Evolutionary conservation across 2,329 filamentous ascomycete genomes (phyloP).

Genomic region (Aureobasidium namibiae): DNA sequence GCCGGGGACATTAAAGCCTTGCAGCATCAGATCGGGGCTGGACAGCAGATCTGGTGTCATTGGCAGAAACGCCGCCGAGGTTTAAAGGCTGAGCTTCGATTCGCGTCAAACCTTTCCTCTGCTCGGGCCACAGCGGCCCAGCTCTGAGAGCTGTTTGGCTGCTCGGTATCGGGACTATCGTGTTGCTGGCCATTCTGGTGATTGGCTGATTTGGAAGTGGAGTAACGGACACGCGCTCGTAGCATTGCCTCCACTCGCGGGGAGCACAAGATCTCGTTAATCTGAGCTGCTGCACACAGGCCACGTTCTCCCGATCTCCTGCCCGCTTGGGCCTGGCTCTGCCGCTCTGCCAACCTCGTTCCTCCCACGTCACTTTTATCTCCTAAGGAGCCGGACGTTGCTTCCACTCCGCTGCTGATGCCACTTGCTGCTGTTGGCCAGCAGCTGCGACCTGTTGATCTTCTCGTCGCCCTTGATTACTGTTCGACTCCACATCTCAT

Average conservation of each 20-base stretch:
- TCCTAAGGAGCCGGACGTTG: background rate
- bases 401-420: background rate
- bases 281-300: constrained; percentile 4
- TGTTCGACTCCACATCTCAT: background rate
- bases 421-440: background rate
- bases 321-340: constrained; percentile 4
- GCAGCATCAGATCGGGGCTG: constrained; percentile 12
- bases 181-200: background rate
- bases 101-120: constrained; percentile 8
- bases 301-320: constrained; percentile 12
- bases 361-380: background rate
- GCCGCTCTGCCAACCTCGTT: background rate
- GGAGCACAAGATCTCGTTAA: constrained; percentile 5
- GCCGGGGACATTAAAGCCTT: constrained; percentile 12
- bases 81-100: constrained; percentile 8
- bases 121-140: constrained; percentile 3
- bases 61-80: constrained; percentile 10
- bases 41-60: constrained; percentile 13
- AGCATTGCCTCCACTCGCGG: background rate
- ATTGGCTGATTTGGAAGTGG: constrained; percentile 11
- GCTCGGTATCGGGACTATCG: background rate
- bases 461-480: background rate
- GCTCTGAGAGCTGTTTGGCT: background rate
- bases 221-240: constrained; percentile 9
- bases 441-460: background rate